phyloP scores from a whole-genome alignment of 768 basidiomycete species.

The Pulveroboletus frians region DNA sequence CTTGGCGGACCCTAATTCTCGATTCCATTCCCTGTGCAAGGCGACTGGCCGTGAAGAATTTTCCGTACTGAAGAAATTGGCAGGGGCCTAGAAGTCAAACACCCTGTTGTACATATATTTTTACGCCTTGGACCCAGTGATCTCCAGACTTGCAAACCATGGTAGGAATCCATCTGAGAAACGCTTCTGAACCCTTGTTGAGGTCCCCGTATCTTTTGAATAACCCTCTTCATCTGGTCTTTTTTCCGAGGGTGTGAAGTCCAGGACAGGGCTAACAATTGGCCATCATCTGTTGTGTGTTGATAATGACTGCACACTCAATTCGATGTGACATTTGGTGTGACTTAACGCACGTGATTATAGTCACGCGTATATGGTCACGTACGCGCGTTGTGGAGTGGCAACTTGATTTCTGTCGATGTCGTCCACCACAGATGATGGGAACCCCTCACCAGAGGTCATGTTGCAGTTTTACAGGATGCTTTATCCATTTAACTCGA shows the following conservation, averaged over 20 bases:
- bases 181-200: constrained; percentile 7
- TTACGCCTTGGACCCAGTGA: not conserved
- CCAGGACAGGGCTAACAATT: constrained; percentile 24
- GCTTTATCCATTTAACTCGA: constrained; percentile 90
- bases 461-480: constrained; percentile 82
- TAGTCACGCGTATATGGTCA: constrained; percentile 17
- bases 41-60: constrained; percentile 73
- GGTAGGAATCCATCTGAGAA: not conserved
- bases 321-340: not conserved
- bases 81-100: constrained; percentile 29
- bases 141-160: not conserved
- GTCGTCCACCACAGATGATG: constrained; percentile 13
- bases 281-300: constrained; percentile 54
- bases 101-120: constrained; percentile 12
- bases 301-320: constrained; percentile 17
- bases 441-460: constrained; percentile 48
- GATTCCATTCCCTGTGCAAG: constrained; percentile 64
- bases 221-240: constrained; percentile 53
- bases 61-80: constrained; percentile 61
- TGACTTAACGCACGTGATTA: constrained; percentile 10
- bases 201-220: constrained; percentile 73
- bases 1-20: constrained; percentile 51
- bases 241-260: constrained; percentile 38
- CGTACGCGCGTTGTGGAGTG: constrained; percentile 1
- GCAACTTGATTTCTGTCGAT: not conserved